Evolutionary conservation across 371 early-diverging fungal species (phyloP).

Genomic region (Mortierella sp.): DNA sequence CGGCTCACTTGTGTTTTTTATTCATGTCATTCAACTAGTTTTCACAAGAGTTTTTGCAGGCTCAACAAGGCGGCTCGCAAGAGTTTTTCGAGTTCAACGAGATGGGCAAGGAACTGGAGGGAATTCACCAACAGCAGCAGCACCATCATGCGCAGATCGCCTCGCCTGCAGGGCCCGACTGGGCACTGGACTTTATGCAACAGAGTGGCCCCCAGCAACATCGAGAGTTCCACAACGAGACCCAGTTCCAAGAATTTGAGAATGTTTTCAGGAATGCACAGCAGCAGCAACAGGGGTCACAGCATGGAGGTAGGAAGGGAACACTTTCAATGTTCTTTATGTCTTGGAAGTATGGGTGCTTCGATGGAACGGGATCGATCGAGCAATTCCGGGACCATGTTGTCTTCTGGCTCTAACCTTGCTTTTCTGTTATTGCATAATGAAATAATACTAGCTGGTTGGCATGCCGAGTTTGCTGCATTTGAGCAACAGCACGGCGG

Average conservation of each 20-base stretch:
- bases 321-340: not conserved
- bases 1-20: constrained; percentile 4
- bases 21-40: constrained; percentile 61
- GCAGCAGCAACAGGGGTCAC: constrained; percentile 35
- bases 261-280: constrained; percentile 63
- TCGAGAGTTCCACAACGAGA: constrained; percentile 48
- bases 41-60: constrained; percentile 58
- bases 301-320: constrained; percentile 18
- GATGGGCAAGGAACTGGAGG: constrained; percentile 69
- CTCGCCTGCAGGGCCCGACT: constrained; percentile 60
- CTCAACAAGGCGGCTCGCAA: constrained; percentile 52
- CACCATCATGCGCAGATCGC: constrained; percentile 40
- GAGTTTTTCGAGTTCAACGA: constrained; percentile 69
- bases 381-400: not conserved
- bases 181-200: constrained; percentile 80
- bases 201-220: constrained; percentile 58
- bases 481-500: constrained; percentile 60
- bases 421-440: not conserved
- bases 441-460: constrained; percentile 37
- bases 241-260: constrained; percentile 73
- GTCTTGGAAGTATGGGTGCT: not conserved
- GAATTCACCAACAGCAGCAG: constrained; percentile 53
- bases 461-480: constrained; percentile 63
- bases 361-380: not conserved
- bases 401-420: not conserved